Evolutionary conservation across 2,329 filamentous ascomycete genomes (phyloP), one percentile per base, ranked within the genome.

Genomic region (Alternaria sp.): DNA sequence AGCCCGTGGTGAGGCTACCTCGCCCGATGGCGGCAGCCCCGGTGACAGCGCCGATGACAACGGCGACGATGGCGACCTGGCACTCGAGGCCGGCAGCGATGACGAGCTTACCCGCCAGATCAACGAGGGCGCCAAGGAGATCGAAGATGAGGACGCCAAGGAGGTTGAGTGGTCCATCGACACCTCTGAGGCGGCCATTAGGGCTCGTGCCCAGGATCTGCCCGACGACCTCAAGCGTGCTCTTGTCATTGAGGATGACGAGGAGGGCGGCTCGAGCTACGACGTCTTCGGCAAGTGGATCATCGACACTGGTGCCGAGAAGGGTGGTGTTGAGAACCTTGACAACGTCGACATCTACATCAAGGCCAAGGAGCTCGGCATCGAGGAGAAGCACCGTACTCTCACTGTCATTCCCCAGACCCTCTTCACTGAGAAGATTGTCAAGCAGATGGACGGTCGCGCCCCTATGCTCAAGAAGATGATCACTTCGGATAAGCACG

Each of bases 91-190:
- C 67, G 90, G 87, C 66, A 97, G 93, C 76, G 94, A 98, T 76
- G 94, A 97, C 78, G 95, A 97, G 81, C 90, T 97, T 69, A 92
- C 90, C 74, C 92, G 92, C 79, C 86, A 85, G 70, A 90, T 90
- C 80, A 88, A 89, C 63, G 84, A 85, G 61, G 87, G 87, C 65
- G 90, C 89, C 68, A 85, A 89, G 73, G 90, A 91, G 75, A 90
- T 97, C 74, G 91, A 91, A 72, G 86, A 86, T 46, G 85, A 88
- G 56, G 88, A 90, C 73, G 86, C 88, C 74, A 92, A 94, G 80
- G 92, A 97, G 68, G 90, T 97, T 65, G 88, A 97, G 69, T 99
- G 95, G 95, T 92, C 94, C 64, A 92, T 98, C 62, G 95, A 99
- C 79, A 95, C 96, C 84, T 97, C 94, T 67, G 93, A 94, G 79